Evolutionary conservation across 108 stramenopile genomes (phyloP).

Genomic region (Nitzschia palea): DNA sequence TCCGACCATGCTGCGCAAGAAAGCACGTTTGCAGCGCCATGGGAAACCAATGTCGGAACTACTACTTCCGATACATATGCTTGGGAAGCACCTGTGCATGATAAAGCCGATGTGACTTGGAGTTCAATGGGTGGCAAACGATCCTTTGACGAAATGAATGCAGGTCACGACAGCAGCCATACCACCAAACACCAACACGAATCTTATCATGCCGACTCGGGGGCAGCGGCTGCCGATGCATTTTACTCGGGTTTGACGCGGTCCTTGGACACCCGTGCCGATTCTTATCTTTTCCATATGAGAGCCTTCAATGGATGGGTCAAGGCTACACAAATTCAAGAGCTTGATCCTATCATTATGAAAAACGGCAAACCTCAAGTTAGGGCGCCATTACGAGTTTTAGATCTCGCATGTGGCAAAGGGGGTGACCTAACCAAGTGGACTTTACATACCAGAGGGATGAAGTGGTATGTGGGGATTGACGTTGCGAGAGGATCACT

Average conservation of each 20-base stretch:
- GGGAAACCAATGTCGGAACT: background rate
- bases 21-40: background rate
- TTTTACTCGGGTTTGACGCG: slow-evolving; percentile 81
- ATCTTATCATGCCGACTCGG: slow-evolving; percentile 66
- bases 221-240: slow-evolving; percentile 84
- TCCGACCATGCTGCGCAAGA: background rate
- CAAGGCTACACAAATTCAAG: slow-evolving; percentile 91
- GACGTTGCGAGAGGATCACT: slow-evolving; percentile 97
- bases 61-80: slow-evolving; percentile 2
- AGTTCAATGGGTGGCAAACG: slow-evolving; percentile 6
- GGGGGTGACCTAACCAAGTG: slow-evolving; percentile 98
- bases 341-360: slow-evolving; percentile 49
- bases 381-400: slow-evolving; percentile 65
- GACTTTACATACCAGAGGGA: slow-evolving; percentile 63
- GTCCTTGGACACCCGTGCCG: slow-evolving; percentile 68
- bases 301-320: slow-evolving; percentile 98
- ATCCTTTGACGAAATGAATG: slow-evolving; percentile 22
- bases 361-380: slow-evolving; percentile 57
- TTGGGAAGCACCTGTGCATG: slow-evolving; percentile 10
- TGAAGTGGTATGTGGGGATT: slow-evolving; percentile 76
- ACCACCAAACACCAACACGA: slow-evolving; percentile 20
- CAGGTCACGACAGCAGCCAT: slow-evolving; percentile 7
- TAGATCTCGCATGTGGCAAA: slow-evolving; percentile 98
- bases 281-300: slow-evolving; percentile 93
- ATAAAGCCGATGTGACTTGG: background rate